Base-by-base conservation (phyloP, 2,329 filamentous ascomycete genomes). In the Huntiella moniliformis region DNA sequence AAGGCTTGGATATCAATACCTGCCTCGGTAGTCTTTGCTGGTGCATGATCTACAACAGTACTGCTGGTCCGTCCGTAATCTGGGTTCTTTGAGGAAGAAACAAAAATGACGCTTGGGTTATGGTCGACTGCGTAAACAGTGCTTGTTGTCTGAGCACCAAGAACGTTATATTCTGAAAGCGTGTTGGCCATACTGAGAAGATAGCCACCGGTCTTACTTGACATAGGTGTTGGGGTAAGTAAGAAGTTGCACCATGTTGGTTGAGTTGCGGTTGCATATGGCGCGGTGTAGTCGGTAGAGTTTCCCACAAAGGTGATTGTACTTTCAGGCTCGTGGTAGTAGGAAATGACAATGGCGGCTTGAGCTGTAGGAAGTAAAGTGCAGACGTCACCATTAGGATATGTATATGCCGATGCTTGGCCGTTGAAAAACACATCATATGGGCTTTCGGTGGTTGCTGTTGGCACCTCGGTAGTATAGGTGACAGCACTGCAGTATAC, bases 111-210 rank as follows among this genome's bases (percentile, higher is more conserved):
- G 6, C 65, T 62, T 0, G 70, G 70, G 46, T 73, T 73, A 54
- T 71, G 73, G 54, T 71, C 69, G 3, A 69, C 71, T 2, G 68
- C 71, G 43, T 67, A 54, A 40, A 70, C 65, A 3, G 63, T 67
- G 40, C 68, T 52, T 4, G 63, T 64, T 18, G 53, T 45, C 32
- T 50, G 37, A 52, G 51, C 32, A 51, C 52, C 40, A 45, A 50
- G 7, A 51, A 51, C 15, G 44, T 50, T 12, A 46, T 49, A 33
- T 47, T 45, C 15, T 32, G 38, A 39, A 35, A 45, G 40, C 12
- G 12, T 22, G 12, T 16, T 35, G 4, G 31, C 46, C 12, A 40
- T 33, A 38, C 40, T 41, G 45, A 45, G 33, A 41, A 45, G 18
- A 48, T 52, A 40, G 44, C 46, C 8, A 46, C 54, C 45, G 22